Evolutionary conservation across 495 filamentous ascomycete genomes (phyloP), one percentile per base, ranked within the genome.

Genomic region (Podospora appendiculata): DNA sequence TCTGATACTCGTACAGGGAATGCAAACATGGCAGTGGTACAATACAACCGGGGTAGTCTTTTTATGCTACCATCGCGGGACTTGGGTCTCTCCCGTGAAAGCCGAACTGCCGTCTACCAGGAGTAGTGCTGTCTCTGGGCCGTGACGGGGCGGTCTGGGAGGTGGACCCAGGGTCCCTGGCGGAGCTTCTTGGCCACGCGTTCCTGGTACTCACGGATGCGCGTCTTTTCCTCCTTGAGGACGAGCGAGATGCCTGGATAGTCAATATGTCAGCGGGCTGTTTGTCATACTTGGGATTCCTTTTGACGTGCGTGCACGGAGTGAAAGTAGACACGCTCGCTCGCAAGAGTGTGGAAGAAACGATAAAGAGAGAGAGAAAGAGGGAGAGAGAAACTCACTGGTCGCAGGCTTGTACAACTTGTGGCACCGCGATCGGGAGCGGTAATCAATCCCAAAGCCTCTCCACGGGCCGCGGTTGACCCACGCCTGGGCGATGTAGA

Each of bases 401-500:
- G 93, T 88, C 50, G 79, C 76, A 1, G 88, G 92, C 57, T 78
- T 74, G 42, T 71, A 71, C 64, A 90, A 66, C 3, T 70, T 58
- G 62, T 86, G 71, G 13, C 85, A 77, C 45, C 71, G 65, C 11
- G 89, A 89, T 53, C 86, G 73, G 0, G 88, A 88, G 51, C 88
- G 80, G 64, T 83, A 83, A 52, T 86, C 82, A 4, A 72, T 60
- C 5, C 70, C 70, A 17, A 41, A 54, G 2, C 71, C 78, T 60
- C 83, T 84, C 25, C 17, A 50, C 0, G 72, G 66, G 2, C 91
- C 88, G 53, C 84, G 84, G 53, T 85, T 87, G 18, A 96, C 90
- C 90, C 91, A 98, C 8, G 91, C 88, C 71, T 97, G 79, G 50
- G 84, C 82, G 54, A 98, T 78, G 68, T 96, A 98, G 52, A 96